These are phyloP conservation scores for Penicillium riverlandense DNA, from an alignment of 495 filamentous ascomycete species.

Conservation along the genomic window DNA sequence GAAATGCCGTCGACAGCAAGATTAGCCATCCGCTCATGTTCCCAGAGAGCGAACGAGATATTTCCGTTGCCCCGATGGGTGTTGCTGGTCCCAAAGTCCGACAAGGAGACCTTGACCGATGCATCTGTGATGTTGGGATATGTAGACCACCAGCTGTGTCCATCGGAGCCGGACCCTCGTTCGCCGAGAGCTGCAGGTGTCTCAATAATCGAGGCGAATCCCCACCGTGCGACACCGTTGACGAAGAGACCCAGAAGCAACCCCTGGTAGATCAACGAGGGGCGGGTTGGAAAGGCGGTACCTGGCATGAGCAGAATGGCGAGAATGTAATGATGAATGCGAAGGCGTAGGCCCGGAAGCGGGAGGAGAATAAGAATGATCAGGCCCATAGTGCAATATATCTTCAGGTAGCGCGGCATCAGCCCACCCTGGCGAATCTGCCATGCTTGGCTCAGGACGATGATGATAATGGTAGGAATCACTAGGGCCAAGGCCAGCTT, in stretches of 20 bases:
- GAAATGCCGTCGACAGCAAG: constrained; percentile 82
- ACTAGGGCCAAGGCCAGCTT: constrained; percentile 62
- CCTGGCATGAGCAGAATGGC: constrained; percentile 77
- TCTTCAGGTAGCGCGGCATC: constrained; percentile 59
- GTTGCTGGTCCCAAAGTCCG: constrained; percentile 19
- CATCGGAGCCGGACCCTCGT: constrained; percentile 23
- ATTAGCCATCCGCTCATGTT: constrained; percentile 35
- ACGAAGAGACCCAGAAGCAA: constrained; percentile 85
- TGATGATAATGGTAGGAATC: constrained; percentile 49
- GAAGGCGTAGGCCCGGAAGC: constrained; percentile 73
- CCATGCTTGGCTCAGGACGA: constrained; percentile 63
- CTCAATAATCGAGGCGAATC: constrained; percentile 85
- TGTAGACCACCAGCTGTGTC: constrained; percentile 49
- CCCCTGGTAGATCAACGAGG: constrained; percentile 74
- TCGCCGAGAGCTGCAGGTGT: constrained; percentile 60
- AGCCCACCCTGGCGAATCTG: constrained; percentile 67
- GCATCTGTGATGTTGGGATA: constrained; percentile 54
- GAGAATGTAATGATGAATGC: constrained; percentile 94
- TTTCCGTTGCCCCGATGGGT: constrained; percentile 38
- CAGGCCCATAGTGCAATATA: constrained; percentile 59
- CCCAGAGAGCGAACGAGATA: constrained; percentile 51
- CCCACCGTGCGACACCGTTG: constrained; percentile 90
- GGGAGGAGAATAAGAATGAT: constrained; percentile 58
- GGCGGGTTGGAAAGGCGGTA: constrained; percentile 74
- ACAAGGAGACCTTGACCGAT: constrained; percentile 46